These are phyloP conservation scores for Cyberlindnera maclurae DNA, from an alignment of 805 yeast species.

Conservation along the genomic window DNA sequence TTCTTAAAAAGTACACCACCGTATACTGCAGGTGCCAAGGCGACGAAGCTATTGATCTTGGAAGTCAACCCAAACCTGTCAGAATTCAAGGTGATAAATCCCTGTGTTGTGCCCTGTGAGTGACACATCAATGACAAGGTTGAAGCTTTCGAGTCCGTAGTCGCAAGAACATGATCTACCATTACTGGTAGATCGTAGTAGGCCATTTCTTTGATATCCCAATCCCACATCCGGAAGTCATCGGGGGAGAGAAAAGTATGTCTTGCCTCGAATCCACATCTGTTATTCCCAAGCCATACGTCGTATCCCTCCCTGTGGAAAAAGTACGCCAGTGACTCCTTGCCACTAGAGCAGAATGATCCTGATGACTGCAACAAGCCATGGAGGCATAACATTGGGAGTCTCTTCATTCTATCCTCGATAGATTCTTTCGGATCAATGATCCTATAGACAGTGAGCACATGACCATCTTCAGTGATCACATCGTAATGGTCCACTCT, in stretches of 20 bases:
- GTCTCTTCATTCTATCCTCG: constrained; percentile 26
- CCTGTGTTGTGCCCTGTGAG: constrained; percentile 91
- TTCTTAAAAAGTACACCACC: constrained; percentile 72
- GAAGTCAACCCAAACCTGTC: constrained; percentile 39
- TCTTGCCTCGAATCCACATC: constrained; percentile 76
- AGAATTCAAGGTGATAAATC: constrained; percentile 58
- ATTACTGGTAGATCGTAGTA: constrained; percentile 69
- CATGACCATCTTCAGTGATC: constrained; percentile 74
- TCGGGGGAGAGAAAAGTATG: constrained; percentile 42
- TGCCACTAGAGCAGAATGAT: constrained; percentile 78
- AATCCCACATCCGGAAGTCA: constrained; percentile 72
- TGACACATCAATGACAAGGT: constrained; percentile 69
- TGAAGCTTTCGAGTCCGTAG: constrained; percentile 25
- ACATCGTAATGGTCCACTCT: constrained; percentile 53
- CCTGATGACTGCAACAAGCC: constrained; percentile 87
- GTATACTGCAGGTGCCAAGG: constrained; percentile 86
- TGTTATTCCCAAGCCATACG: constrained; percentile 87
- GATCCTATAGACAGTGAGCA: constrained; percentile 58
- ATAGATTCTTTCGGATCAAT: constrained; percentile 35
- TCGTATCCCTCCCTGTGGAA: constrained; percentile 56
- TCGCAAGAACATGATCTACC: constrained; percentile 48
- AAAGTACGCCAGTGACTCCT: constrained; percentile 63
- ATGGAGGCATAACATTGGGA: constrained; percentile 74
- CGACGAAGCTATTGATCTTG: constrained; percentile 61
- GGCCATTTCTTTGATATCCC: constrained; percentile 88